Evolutionary conservation across 768 basidiomycete species (phyloP).

Genomic region (Candolleomyces aberdarensis): DNA sequence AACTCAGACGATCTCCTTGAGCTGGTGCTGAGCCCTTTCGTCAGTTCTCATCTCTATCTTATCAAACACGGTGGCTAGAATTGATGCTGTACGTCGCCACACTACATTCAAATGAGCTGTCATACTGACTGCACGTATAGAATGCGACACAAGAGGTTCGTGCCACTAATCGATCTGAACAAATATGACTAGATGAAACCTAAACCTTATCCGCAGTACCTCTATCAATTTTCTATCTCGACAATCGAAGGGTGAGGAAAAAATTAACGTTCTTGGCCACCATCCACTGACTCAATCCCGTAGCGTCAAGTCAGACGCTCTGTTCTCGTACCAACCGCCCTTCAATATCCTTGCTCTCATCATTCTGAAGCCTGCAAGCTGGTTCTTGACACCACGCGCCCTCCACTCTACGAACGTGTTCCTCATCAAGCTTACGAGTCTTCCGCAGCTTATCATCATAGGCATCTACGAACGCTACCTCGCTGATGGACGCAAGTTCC

Average conservation of each 20-base stretch:
- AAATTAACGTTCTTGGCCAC: background rate
- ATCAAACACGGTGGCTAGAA: conserved; percentile 84
- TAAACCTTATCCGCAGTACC: conserved; percentile 49
- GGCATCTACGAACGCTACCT: conserved; percentile 77
- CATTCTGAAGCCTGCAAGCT: conserved; percentile 78
- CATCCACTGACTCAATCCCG: background rate
- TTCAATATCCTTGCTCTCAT: conserved; percentile 82
- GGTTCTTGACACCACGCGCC: conserved; percentile 66
- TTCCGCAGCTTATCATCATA: conserved; percentile 76
- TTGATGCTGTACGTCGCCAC: conserved; percentile 51
- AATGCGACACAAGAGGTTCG: conserved; percentile 47
- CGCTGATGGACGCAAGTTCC: conserved; percentile 44
- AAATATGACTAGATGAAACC: conserved; percentile 1
- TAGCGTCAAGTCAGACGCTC: conserved; percentile 84
- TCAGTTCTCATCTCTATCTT: conserved; percentile 85
- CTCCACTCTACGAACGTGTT: conserved; percentile 86
- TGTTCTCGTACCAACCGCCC: conserved; percentile 91
- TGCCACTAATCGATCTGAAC: background rate
- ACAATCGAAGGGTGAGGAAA: conserved; percentile 78
- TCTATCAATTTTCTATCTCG: conserved; percentile 82
- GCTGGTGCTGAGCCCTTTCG: background rate
- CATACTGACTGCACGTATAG: conserved; percentile 19
- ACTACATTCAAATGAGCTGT: background rate
- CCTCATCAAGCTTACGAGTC: conserved; percentile 78
- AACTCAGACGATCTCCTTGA: background rate